Base-by-base conservation (phyloP, 495 filamentous ascomycete genomes). In the Trichoderma erinaceum region DNA sequence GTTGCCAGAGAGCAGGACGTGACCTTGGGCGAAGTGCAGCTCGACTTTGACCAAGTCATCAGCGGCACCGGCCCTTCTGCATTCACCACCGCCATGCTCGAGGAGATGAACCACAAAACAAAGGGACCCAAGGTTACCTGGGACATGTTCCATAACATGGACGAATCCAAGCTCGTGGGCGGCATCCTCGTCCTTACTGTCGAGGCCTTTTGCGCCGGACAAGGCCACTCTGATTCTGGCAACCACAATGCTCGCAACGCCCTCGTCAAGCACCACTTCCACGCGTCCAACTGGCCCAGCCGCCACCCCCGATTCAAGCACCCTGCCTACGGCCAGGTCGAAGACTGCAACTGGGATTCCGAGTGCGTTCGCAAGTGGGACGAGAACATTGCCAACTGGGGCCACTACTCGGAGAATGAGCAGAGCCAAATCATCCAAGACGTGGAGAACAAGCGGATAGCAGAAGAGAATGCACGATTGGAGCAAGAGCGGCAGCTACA, bases 31-130 rank as follows among this genome's bases (percentile, higher is more conserved):
- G 79, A 88, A 8, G 79, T 89, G 65, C 73, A 85, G 70, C 81
- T 89, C 12, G 83, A 87, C 71, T 89, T 89, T 68, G 85, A 89
- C 71, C 83, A 90, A 70, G 86, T 90, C 61, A 87, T 90, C 67
- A 85, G 78, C 73, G 85, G 86, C 50, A 90, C 88, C 1, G 88
- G 87, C 8, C 88, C 88, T 0, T 87, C 86, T 7, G 87, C 88
- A 23, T 90, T 89, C 70, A 88, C 86, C 56, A 73, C 76, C 15
- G 84, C 85, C 18, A 81, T 89, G 38, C 67, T 90, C 35, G 79
- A 77, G n/a, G 84, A 89, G 68, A 87, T 87, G 82, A 81, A 81
- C 25, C 65, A 50, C 41, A 63, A 71, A 23, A 63, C 68, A 38
- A 74, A 72, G 69, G 69, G 73, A 67, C 63, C 69, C 21, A 68